Percentiles rank a stretch among this genome's conserved stretches.
Evolutionary conservation across 1,284 basidiomycete species (phyloP).

Genomic region (Neotropicomus parvogracilis): DNA sequence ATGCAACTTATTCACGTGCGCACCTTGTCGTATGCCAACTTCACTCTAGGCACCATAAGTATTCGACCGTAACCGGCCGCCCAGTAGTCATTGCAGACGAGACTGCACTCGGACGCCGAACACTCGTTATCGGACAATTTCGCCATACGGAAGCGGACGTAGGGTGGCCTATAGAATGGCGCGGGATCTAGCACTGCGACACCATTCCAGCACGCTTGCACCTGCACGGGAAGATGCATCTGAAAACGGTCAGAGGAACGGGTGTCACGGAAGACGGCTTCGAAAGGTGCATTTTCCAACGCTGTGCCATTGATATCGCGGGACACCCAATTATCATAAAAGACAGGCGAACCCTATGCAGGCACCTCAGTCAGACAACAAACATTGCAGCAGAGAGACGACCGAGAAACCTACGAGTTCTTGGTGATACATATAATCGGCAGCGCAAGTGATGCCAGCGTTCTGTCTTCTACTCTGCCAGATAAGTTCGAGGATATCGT

Average conservation of each 20-base stretch:
- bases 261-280: constrained; percentile 83
- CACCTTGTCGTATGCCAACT: constrained; percentile 89
- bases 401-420: constrained; percentile 61
- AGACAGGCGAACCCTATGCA: constrained; percentile 65
- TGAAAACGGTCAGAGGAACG: constrained; percentile 79
- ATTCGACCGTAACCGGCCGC: constrained; percentile 89
- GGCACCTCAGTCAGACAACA: constrained; percentile 1
- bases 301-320: constrained; percentile 96
- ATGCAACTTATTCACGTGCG: constrained; percentile 25
- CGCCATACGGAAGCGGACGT: constrained; percentile 92
- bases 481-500: constrained; percentile 93
- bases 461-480: constrained; percentile 90
- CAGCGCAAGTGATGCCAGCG: constrained; percentile 93
- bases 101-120: constrained; percentile 87
- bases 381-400: neutral
- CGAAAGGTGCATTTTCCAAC: constrained; percentile 93
- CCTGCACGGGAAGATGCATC: constrained; percentile 86
- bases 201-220: constrained; percentile 97
- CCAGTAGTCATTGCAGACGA: constrained; percentile 97
- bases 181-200: constrained; percentile 90
- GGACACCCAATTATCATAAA: constrained; percentile 98
- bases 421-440: constrained; percentile 97
- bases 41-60: constrained; percentile 93
- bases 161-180: constrained; percentile 85
- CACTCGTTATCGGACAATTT: constrained; percentile 80